Base-by-base conservation (phyloP, 371 early-diverging fungal genomes). In the Mycotypha africana region DNA sequence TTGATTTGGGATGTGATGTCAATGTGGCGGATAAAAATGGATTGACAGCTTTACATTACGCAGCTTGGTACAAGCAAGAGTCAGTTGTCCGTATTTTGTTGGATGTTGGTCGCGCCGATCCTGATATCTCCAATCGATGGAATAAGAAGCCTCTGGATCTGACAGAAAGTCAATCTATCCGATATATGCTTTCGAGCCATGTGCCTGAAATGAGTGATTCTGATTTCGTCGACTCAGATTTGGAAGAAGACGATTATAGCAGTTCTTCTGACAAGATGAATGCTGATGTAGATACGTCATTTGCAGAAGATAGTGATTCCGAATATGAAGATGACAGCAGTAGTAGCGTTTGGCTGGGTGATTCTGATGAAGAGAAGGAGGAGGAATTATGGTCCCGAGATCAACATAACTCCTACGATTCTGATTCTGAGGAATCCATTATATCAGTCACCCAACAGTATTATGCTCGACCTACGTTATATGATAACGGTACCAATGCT, bases 221-320 rank as follows among this genome's bases (percentile, higher is more conserved):
- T n/a, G n/a, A n/a, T n/a, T n/a, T n/a, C n/a, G n/a, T n/a, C n/a
- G n/a, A n/a, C n/a, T n/a, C n/a, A n/a, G n/a, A 17, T 11, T 21
- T 43, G 25, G 39, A 54, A 25, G 24, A 42, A 3, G 59, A 58
- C 12, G 35, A 38, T 9, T 47, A 53, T 11, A 56, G 50, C 11
- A 41, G 34, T 14, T 54, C 53, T 30, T 65, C 66, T 1, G 65
- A 66, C 34, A 35, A 30, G 4, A 53, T 62, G 60, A 56, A 60
- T 37, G 67, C 67, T 12, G 67, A 67, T 52, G 39, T 67, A 0
- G 67, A 67, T 31, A 62, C 67, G 17, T 65, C 58, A 4, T 60
- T 47, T 40, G 49, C 54, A 35, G 58, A 60, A 44, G 45, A 44
- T 34, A 54, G 50, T 7, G 57, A 53, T 26, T n/a, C n/a, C n/a